Evolutionary conservation across 768 basidiomycete species (phyloP), one percentile per base, ranked within the genome.

Genomic region (Nevesoporus exiguus): DNA sequence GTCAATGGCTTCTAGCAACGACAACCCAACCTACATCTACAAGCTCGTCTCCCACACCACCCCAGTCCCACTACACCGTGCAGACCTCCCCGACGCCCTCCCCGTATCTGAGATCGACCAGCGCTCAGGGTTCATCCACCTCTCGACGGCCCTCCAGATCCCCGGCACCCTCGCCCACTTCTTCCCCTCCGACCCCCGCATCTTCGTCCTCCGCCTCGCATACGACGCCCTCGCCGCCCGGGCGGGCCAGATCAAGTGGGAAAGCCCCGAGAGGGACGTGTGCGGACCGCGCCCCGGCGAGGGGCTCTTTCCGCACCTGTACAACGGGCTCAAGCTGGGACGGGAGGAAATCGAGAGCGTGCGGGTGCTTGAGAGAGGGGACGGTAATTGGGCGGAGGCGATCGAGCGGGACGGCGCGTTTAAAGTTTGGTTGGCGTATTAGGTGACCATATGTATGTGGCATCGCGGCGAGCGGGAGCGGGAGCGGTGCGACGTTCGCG

Each of bases 251-350:
- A 71, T 80, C 52, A 72, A 66, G 54, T 84, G 82, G 81, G 81
- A 84, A 52, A 68, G 72, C 52, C 74, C 77, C 0, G 70, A 75
- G 36, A 71, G 66, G 24, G 62, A 68, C 2, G 71, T 74, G 52
- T 70, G 68, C 11, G 80, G 80, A 9, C 69, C 74, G 17, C 61
- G 76, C 4, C 75, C 76, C 3, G 75, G 67, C 22, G 74, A 80
- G 52, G 74, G 76, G 4, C 48, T 78, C 49, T 84, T 81, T 52
- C 81, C 82, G 1, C 83, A 84, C 58, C 49, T 84, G 25, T 81
- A 82, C 52, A 82, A 80, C 47, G 64, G 68, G 7, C 52, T 75
- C 14, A 68, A 59, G 44, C 56, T 84, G 21, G 81, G 80, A 14
- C 72, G 61, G 17, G 66, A 63, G 0, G 77, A 82, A 59, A 66